These are phyloP conservation scores for Penicillium robsamsonii DNA, from an alignment of 495 filamentous ascomycete species.

Conservation along the genomic window DNA sequence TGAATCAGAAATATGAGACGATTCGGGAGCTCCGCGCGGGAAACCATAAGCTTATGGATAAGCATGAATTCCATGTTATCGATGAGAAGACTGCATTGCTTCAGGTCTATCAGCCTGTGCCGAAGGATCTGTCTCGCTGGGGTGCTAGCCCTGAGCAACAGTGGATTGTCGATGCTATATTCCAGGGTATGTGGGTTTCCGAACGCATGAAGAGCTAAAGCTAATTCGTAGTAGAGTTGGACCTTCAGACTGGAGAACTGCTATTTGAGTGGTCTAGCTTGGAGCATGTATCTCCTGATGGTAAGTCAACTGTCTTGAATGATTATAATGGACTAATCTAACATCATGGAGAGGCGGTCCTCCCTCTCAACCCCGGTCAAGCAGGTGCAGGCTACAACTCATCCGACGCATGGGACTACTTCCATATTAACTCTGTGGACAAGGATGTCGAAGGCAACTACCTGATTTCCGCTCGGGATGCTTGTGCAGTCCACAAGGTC, in stretches of 20 bases:
- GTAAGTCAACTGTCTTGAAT: constrained; percentile 20
- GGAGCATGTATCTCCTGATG: constrained; percentile 43
- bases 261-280: constrained; percentile 45
- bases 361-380: constrained; percentile 51
- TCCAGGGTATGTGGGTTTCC: constrained; percentile 32
- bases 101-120: constrained; percentile 41
- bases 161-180: constrained; percentile 46
- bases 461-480: constrained; percentile 55
- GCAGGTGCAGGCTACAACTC: constrained; percentile 48
- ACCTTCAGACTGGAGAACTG: constrained; percentile 39
- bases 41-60: constrained; percentile 52
- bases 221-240: constrained; percentile 27
- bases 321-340: not conserved
- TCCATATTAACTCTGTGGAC: constrained; percentile 41
- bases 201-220: not conserved
- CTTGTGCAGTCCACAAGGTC: constrained; percentile 54
- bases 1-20: constrained; percentile 54
- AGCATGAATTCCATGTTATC: constrained; percentile 54
- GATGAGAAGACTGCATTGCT: constrained; percentile 41
- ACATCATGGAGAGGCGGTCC: constrained; percentile 41
- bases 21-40: constrained; percentile 52
- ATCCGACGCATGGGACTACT: constrained; percentile 45
- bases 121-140: constrained; percentile 34
- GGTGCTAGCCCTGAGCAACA: constrained; percentile 38
- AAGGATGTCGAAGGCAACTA: constrained; percentile 48